phyloP scores from a whole-genome alignment of 768 basidiomycete genomes.

The Cystobasidiopsis lactophilus region DNA sequence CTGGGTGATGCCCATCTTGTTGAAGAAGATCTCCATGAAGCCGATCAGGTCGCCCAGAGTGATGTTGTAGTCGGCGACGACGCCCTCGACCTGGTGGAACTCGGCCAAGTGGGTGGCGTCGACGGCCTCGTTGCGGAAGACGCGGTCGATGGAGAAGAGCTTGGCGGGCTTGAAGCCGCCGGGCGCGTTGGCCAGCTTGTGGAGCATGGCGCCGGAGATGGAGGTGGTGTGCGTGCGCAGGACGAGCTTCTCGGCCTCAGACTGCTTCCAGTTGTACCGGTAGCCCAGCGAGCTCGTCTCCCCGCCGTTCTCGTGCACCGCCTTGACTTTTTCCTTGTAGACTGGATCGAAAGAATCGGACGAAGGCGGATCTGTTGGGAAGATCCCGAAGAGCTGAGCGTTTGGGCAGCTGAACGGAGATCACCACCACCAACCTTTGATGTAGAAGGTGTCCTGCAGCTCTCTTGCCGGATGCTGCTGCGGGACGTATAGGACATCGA shows the following conservation, averaged over 20 bases:
- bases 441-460: slow-evolving; percentile 93
- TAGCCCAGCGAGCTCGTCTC: slow-evolving; percentile 88
- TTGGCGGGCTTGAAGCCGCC: slow-evolving; percentile 25
- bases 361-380: slow-evolving; percentile 43
- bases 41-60: slow-evolving; percentile 91
- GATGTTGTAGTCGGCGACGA: slow-evolving; percentile 78
- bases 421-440: slow-evolving; percentile 42
- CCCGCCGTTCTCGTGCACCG: slow-evolving; percentile 56
- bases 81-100: slow-evolving; percentile 99
- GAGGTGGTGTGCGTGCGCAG: slow-evolving; percentile 94
- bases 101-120: slow-evolving; percentile 97
- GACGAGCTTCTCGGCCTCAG: slow-evolving; percentile 75
- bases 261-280: slow-evolving; percentile 81
- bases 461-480: slow-evolving; percentile 98
- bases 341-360: slow-evolving; percentile 52
- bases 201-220: slow-evolving; percentile 79
- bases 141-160: slow-evolving; percentile 88
- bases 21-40: slow-evolving; percentile 97
- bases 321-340: slow-evolving; percentile 67
- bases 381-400: not conserved
- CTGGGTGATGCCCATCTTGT: slow-evolving; percentile 84
- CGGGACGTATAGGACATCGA: slow-evolving; percentile 91
- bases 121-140: slow-evolving; percentile 96
- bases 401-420: not conserved
- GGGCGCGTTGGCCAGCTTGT: slow-evolving; percentile 62